Base-by-base conservation (phyloP, 2,329 filamentous ascomycete genomes). In the Leptographium wingfieldii region DNA sequence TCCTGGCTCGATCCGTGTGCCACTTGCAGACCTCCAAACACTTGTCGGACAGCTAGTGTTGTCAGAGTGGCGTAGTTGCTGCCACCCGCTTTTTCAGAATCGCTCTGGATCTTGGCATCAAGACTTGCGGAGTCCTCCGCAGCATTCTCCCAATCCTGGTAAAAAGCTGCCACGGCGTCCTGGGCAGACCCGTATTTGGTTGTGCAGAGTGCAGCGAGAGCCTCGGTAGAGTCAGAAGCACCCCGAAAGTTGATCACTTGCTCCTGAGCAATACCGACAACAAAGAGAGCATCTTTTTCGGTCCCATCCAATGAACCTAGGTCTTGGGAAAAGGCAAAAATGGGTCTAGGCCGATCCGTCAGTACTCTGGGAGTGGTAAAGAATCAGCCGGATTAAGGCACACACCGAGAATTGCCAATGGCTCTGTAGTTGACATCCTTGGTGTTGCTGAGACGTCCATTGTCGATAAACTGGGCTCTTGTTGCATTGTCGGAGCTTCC, bases 31-130 rank as follows among this genome's bases (percentile, higher is more conserved):
- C 84, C 88, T 16, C 86, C 91, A 72, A 95, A 85, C 0, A 86
- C 83, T 71, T 96, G 91, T 53, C 90, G 83, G n/a, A 90, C 87
- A 52, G 84, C 85, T 31, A 96, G 79, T 0, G 86, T 85, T 10
- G 89, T 87, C 60, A 92, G 86, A 61, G 87, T 84, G 14, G 85
- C 79, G 67, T 92, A 92, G 68, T 89, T 85, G 56, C 85, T 77
- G 1, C 88, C 87, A 0, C 82, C 89, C 3, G 83, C 89, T 12
- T 81, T 76, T 52, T 82, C 76, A 1, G 84, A 82, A 68, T 89
- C 87, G 4, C 74, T 68, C 60, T 85, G 84, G 2, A 92, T 83
- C 70, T 87, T 82, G 35, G 61, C 72, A 31, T 91, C 90, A 64
- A 94, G 86, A 33, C 81, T 79, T 16, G 75, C 72, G 1, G 86